Conservation (phyloP, 169 alveolate species). For the Eimeria acervulina region DNA sequence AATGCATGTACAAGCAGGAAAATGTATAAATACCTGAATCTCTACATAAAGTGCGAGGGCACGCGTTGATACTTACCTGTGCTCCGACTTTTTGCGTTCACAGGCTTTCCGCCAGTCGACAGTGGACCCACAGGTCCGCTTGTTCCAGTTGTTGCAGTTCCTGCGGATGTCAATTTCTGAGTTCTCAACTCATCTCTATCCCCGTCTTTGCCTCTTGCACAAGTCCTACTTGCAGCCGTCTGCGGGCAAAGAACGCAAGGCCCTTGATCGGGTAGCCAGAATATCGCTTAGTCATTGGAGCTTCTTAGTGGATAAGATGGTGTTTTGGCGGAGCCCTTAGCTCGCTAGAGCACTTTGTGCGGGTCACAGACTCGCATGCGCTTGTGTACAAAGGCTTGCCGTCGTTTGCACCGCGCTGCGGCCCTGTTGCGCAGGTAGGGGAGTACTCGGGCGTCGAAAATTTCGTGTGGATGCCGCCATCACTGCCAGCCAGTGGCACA, state of each 20-base stretch:
- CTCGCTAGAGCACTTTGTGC: background rate
- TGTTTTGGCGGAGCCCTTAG: background rate
- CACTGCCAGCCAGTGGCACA: slow-evolving; percentile 88
- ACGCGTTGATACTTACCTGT: background rate
- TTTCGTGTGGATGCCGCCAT: slow-evolving; percentile 76
- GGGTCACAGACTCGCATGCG: background rate
- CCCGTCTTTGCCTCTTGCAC: slow-evolving; percentile 85
- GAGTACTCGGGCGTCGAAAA: slow-evolving; percentile 74
- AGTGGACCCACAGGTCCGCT: slow-evolving; percentile 82
- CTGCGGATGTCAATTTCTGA: slow-evolving; percentile 77
- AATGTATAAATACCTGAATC: background rate
- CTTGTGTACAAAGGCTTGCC: background rate
- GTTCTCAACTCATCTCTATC: slow-evolving; percentile 79
- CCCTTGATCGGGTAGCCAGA: slow-evolving; percentile 58
- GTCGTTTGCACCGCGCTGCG: background rate
- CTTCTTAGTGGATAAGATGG: background rate
- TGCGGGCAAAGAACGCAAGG: slow-evolving; percentile 68
- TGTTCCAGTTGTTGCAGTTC: slow-evolving; percentile 82
- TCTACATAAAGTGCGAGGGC: background rate
- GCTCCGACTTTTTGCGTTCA: background rate
- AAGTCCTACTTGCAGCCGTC: slow-evolving; percentile 82
- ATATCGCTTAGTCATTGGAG: background rate
- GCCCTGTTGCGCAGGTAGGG: slow-evolving; percentile 72
- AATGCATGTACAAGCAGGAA: background rate
- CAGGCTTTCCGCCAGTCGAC: slow-evolving; percentile 85